Base-by-base conservation (phyloP, 768 basidiomycete species). In the Tephrocybe sp. region DNA sequence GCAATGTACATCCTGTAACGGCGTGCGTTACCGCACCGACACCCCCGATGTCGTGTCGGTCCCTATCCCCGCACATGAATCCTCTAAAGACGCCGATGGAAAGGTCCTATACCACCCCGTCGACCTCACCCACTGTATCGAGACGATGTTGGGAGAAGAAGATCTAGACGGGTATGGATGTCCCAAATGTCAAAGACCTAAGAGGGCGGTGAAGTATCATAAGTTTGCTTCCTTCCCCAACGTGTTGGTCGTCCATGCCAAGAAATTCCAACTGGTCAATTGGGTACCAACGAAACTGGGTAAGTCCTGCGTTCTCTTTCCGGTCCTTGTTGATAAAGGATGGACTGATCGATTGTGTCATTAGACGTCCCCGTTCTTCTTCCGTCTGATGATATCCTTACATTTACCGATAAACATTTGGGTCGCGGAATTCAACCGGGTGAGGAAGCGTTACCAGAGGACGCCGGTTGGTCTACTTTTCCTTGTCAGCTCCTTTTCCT, bases 281-380 rank as follows among this genome's bases (percentile, higher is more conserved):
- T 98, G 97, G 97, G 91, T 99, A 1, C 97, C 97, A 0, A 78
- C 86, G 3, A 99, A 99, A 68, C 76, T 98, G 23, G 91, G 93
- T 92, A 54, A 15, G n/a, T n/a, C 82, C 62, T 6, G 33, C 22
- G 15, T 21, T 18, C 45, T 33, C 24, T 16, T 12, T 7, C 15
- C 25, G 13, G 9, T 23, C 19, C 3, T 39, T 41, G 24, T 21
- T 30, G 29, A 6, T 7, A 30, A 6, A 30, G 7, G 6, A 30
- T 7, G 12, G 18, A 41, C n/a, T 0, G 42, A 15, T n/a, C 9
- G 6, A 23, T 8, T 10, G 1, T 12, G n/a, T 8, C 40, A 9
- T n/a, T 57, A 94, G 95, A 97, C 54, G 90, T 98, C 27, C 94
- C 95, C 0, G 68, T 98, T 12, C 67, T 82, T 31, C 67, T 97